Base-by-base conservation (phyloP, 1,284 basidiomycete genomes). In the Pyrrhoderma lamaoense region DNA sequence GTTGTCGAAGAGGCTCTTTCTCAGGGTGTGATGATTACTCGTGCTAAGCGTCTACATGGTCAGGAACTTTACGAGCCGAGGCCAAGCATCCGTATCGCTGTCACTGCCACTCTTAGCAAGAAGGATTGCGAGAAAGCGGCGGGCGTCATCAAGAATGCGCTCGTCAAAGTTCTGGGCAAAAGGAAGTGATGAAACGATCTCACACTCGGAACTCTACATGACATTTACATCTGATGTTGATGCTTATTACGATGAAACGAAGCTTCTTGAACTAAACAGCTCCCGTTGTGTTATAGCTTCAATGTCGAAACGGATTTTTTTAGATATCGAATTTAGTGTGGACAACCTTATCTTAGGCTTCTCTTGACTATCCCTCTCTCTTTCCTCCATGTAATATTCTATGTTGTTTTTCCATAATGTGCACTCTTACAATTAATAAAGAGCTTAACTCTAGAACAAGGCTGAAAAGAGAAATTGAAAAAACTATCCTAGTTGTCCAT, bases 101-200 rank as follows among this genome's bases (percentile, higher is more conserved):
- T 95, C 57, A 85, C 79, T 2, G 77, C 82, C 9, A 90, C 81
- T 8, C 69, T 97, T 58, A 82, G 80, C 23, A 86, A 76, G 73
- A 95, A 94, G 70, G 96, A 99, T 61, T 81, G 85, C 51, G 93
- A 96, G 71, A 93, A 92, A 72, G 89, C 93, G 1, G 82, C 84
- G 16, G 71, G 71, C 25, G 77, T 86, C 22, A 67, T 97, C 54
- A 93, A 88, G 70, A 73, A 75, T 23, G 85, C 84, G 35, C 71
- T 92, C 37, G 71, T 79, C 47, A 93, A 92, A 72, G 80, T 92
- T 9, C 62, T 82, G 16, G 65, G 70, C 11, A 79, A 63, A 65
- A 70, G 74, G 50, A 64, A 68, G 57, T 74, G 62, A 61, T 49
- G 22, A 16, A 31, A n/a, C 19, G n/a, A 2, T 7, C 13, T 18